These are phyloP conservation scores for Oemleria cerasiformis DNA, from an alignment of 306 rosid genomes.

Conservation along the genomic window DNA sequence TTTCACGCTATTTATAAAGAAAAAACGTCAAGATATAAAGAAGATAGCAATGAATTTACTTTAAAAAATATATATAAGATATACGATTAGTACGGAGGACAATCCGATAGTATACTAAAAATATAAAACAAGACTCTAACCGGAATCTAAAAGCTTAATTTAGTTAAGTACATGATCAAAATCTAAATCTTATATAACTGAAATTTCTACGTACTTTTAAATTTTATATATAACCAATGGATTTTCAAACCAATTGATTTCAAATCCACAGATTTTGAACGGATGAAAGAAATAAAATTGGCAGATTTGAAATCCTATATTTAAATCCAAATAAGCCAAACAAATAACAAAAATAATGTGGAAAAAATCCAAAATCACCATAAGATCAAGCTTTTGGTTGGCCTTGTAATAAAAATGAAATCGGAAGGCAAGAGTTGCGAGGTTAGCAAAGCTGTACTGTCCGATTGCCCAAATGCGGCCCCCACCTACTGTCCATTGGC, in stretches of 20 bases:
- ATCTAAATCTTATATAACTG: background rate
- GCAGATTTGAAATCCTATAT: background rate
- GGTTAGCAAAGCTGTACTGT: background rate
- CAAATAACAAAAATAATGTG: background rate
- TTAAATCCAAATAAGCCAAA: background rate
- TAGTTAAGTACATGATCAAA: background rate
- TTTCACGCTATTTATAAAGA: too few species aligned
- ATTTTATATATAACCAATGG: background rate
- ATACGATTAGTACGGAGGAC: background rate
- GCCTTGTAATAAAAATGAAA: constrained; percentile 30
- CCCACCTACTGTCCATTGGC: constrained; percentile 32
- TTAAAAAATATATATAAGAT: too few species aligned
- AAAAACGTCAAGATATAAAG: too few species aligned
- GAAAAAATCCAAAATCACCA: background rate
- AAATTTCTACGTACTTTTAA: background rate
- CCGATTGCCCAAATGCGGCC: constrained; percentile 18
- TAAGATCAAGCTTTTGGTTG: background rate
- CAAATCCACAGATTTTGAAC: background rate
- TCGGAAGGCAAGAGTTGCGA: constrained; percentile 19
- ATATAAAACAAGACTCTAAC: background rate
- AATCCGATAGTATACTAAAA: background rate
- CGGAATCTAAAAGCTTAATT: background rate
- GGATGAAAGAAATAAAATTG: background rate
- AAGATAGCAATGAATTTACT: too few species aligned
- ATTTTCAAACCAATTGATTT: background rate